Conservation (phyloP, 331 rosid species). For the Quercus lobata region DNA sequence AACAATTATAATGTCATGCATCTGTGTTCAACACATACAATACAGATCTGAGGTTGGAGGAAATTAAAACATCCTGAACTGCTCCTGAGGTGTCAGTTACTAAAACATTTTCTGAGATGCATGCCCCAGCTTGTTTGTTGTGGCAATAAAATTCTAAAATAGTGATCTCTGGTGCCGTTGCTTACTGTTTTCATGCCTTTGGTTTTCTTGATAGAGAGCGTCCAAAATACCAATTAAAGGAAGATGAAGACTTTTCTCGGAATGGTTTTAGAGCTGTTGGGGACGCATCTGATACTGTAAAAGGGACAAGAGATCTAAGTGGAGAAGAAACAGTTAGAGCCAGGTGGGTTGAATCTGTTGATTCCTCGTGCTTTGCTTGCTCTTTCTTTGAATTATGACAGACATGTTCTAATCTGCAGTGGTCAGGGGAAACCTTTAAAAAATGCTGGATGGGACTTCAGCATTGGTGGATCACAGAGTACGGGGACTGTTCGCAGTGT, state of each 20-base stretch:
- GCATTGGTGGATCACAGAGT: slow-evolving; percentile 73
- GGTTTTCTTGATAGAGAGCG: slow-evolving; percentile 71
- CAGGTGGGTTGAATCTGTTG: slow-evolving; percentile 56
- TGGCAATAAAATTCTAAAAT: slow-evolving; percentile 15
- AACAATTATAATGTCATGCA: slow-evolving; percentile 2
- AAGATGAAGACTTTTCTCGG: slow-evolving; percentile 51
- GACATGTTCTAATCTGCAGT: slow-evolving; percentile 48
- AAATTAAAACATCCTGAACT: background rate
- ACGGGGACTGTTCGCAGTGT: slow-evolving; percentile 77
- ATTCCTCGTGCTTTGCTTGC: background rate
- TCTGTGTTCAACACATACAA: background rate
- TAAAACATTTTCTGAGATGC: background rate
- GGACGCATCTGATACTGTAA: slow-evolving; percentile 72
- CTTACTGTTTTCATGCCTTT: slow-evolving; percentile 31
- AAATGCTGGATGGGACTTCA: slow-evolving; percentile 98
- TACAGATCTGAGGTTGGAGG: background rate
- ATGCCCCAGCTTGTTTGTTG: slow-evolving; percentile 16
- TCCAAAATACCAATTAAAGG: slow-evolving; percentile 74
- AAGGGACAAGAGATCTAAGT: slow-evolving; percentile 51
- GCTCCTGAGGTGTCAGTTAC: background rate
- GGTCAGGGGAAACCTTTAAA: slow-evolving; percentile 66
- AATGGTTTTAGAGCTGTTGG: slow-evolving; percentile 55
- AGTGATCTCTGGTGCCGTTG: background rate
- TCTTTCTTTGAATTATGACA: slow-evolving; percentile 20
- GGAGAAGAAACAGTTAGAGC: slow-evolving; percentile 58